phyloP scores from a whole-genome alignment of 257 asterid species.

The Cinchona pubescens region DNA sequence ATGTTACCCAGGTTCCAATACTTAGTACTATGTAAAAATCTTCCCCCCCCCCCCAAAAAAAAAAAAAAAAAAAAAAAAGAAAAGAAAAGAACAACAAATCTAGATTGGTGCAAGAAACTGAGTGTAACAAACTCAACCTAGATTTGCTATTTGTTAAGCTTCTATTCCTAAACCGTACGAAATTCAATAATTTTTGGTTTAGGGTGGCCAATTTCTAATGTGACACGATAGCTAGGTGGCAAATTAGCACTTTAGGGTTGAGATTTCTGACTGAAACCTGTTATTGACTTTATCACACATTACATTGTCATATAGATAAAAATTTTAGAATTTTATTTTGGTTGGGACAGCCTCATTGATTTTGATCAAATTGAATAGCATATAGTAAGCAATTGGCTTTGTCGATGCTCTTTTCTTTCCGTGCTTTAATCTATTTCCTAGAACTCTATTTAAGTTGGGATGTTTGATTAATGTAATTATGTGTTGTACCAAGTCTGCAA shows the following conservation, averaged over 20 bases:
- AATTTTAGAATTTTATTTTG: not conserved
- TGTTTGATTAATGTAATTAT: not conserved
- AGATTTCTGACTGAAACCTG: not conserved
- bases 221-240: not conserved
- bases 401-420: not conserved
- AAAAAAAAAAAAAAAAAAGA: too few species aligned
- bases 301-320: not conserved
- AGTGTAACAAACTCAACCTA: not conserved
- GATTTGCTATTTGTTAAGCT: too few species aligned
- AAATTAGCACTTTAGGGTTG: not conserved
- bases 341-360: not conserved
- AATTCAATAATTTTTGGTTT: not conserved
- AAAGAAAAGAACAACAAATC: too few species aligned
- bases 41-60: too few species aligned
- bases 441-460: conserved; percentile 1
- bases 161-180: not conserved
- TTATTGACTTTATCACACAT: not conserved
- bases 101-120: not conserved
- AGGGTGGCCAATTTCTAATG: not conserved
- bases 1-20: not conserved
- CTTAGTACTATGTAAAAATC: too few species aligned
- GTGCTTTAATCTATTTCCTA: not conserved
- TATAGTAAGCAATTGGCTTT: not conserved
- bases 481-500: not conserved
- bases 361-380: too few species aligned